Conservation (phyloP, 345 rosid species). For the Brassica carinata region DNA sequence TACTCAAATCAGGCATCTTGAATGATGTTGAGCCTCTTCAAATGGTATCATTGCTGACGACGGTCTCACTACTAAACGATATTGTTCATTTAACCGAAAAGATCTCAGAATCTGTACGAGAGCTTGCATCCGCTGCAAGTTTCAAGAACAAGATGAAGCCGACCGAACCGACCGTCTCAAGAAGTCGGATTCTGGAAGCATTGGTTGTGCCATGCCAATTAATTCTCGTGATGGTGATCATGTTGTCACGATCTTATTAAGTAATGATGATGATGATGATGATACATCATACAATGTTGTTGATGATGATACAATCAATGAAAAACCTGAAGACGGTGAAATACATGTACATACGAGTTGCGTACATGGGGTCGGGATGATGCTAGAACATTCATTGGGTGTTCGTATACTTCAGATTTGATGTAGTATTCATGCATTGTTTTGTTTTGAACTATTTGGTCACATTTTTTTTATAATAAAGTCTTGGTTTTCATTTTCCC, state of each 20-base stretch:
- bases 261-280: slow-evolving; percentile 29
- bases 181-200: slow-evolving; percentile 21
- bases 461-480: not conserved
- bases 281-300: slow-evolving; percentile 17
- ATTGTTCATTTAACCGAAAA: slow-evolving; percentile 52
- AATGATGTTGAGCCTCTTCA: slow-evolving; percentile 49
- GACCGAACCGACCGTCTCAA: slow-evolving; percentile 7
- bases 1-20: slow-evolving; percentile 50
- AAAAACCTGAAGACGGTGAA: slow-evolving; percentile 28
- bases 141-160: slow-evolving; percentile 45
- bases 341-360: slow-evolving; percentile 22
- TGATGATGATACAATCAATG: slow-evolving; percentile 15
- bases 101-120: slow-evolving; percentile 50
- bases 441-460: not conserved
- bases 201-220: not conserved
- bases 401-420: not conserved
- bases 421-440: not conserved
- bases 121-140: slow-evolving; percentile 56
- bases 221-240: slow-evolving; percentile 12
- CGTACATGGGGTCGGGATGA: not conserved
- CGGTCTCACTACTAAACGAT: slow-evolving; percentile 60
- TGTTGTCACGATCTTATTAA: slow-evolving; percentile 27
- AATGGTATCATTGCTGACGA: slow-evolving; percentile 48
- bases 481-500: not conserved
- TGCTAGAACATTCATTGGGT: not conserved